These are phyloP conservation scores for Epichloe glyceriae DNA, from an alignment of 2,329 filamentous ascomycete species.

Conservation along the genomic window DNA sequence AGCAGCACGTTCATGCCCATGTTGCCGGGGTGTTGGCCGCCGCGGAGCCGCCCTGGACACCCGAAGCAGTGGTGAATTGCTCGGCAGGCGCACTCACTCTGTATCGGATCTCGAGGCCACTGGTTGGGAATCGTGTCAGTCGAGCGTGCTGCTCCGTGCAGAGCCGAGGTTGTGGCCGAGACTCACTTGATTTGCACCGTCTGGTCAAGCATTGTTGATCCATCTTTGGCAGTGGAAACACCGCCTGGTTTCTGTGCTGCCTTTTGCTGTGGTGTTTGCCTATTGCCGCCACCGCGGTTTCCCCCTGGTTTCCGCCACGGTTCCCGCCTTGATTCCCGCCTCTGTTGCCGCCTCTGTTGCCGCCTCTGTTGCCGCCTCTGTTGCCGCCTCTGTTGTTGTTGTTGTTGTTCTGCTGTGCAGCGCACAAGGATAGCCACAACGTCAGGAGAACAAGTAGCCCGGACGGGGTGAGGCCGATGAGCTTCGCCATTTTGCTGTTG, in stretches of 20 bases:
- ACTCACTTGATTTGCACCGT: constrained; percentile 40
- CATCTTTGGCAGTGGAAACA: constrained; percentile 34
- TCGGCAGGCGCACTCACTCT: constrained; percentile 40
- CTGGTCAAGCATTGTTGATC: constrained; percentile 41
- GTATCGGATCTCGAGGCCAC: constrained; percentile 40
- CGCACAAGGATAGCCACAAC: background rate
- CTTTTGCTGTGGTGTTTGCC: constrained; percentile 17
- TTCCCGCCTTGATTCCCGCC: too few species aligned
- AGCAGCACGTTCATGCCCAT: constrained; percentile 44
- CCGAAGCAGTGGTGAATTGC: constrained; percentile 36
- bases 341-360: rapidly evolving
- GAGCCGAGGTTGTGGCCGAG: too few species aligned
- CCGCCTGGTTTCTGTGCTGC: constrained; percentile 18
- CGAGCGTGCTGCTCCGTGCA: too few species aligned
- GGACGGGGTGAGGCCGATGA: background rate
- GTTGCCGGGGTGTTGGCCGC: constrained; percentile 18
- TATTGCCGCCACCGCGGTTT: background rate
- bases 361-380: rapidly evolving
- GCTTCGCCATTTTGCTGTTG: background rate
- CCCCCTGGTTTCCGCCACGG: background rate
- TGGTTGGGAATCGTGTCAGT: constrained; percentile 11
- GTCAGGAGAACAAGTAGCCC: background rate
- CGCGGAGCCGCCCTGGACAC: constrained; percentile 31
- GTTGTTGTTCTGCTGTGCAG: background rate
- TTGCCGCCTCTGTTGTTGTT: too few species aligned